These are phyloP conservation scores for Plasmodium falciparum DNA, from an alignment of 169 alveolate species.

Conservation along the genomic window DNA sequence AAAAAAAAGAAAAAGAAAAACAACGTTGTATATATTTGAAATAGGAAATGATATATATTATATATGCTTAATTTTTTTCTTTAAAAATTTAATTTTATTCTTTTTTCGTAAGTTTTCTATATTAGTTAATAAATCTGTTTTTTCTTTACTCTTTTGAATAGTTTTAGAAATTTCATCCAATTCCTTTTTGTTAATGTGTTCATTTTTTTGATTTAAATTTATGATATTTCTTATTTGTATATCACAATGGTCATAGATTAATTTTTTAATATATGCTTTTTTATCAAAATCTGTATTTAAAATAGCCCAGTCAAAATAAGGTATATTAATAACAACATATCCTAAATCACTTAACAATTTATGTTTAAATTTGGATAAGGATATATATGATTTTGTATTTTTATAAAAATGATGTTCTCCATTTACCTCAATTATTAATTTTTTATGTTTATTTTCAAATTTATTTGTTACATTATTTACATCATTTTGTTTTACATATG, in stretches of 20 bases:
- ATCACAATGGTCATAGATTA: conserved; percentile 6
- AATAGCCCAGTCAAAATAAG: conserved; percentile 84
- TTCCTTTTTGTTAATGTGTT: not conserved
- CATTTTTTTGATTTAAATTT: conserved; percentile 22
- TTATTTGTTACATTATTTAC: not conserved
- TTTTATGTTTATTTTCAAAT: conserved; percentile 13
- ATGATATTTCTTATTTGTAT: conserved; percentile 16
- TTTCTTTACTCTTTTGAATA: conserved; percentile 11
- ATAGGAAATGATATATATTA: not conserved
- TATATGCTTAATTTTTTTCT: conserved; percentile 27
- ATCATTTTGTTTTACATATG: not conserved
- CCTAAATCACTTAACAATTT: conserved; percentile 93
- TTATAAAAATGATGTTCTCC: conserved; percentile 94
- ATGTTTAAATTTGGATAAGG: conserved; percentile 91
- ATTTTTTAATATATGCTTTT: conserved; percentile 63
- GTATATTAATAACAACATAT: conserved; percentile 84
- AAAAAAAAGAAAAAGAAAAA: not conserved
- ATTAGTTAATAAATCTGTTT: conserved; percentile 15
- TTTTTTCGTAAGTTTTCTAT: conserved; percentile 33
- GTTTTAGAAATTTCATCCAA: conserved; percentile 4
- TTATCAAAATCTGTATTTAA: conserved; percentile 35
- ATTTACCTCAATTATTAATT: conserved; percentile 89
- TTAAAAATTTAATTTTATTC: conserved; percentile 52
- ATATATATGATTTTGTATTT: conserved; percentile 88
- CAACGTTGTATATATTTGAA: not conserved